Base-by-base conservation (phyloP, 208 protist species). In the Trypanosoma boissoni region DNA sequence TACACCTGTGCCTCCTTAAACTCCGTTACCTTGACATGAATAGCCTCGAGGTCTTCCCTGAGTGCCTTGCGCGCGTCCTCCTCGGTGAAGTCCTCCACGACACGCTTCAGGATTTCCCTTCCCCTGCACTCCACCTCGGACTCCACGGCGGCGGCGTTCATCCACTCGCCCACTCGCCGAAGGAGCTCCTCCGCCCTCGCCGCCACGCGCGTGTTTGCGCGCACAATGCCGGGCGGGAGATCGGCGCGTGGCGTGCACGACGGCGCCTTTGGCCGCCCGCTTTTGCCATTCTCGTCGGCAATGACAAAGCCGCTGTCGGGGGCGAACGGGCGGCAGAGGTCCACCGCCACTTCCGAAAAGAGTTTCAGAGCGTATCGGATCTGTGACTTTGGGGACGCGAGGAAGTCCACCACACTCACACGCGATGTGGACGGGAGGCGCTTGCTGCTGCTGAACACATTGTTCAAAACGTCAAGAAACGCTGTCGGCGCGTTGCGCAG, bases 301-400 rank as follows among this genome's bases (percentile, higher is more conserved):
- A 78, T 49, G 10, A 80, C 52, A 12, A 79, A 41, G 12, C 78
- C 83, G 0, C 63, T 67, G 46, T 64, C 49, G 9, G 66, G 73
- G 29, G 54, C 54, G 46, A 72, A 90, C 14, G 83, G 83, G 20
- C 83, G 68, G 53, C 72, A 76, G 2, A 90, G 26, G 24, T 90
- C 76, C 10, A 90, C 48, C n/a, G 74, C 58, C 8, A 90, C 56
- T 48, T 90, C 83, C 10, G 68, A 78, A 53, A 78, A 90, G 37
- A 78, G 55, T 51, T 72, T 76, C 27, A 90, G 62, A 16, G 56
- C 83, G 20, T 86, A 54, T 37, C 68, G 77, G 23, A 90, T 71
- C 69, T 90, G 83, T 20, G 68, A 49, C 58, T 81, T 76, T n/a
- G 76, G 76, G 2, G 83, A 80, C 32, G 80, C 67, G 51, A 90